Evolutionary conservation across 164 flowering plant genomes (phyloP), one percentile per base, ranked within the genome.

Genomic region (Malania oleifera): DNA sequence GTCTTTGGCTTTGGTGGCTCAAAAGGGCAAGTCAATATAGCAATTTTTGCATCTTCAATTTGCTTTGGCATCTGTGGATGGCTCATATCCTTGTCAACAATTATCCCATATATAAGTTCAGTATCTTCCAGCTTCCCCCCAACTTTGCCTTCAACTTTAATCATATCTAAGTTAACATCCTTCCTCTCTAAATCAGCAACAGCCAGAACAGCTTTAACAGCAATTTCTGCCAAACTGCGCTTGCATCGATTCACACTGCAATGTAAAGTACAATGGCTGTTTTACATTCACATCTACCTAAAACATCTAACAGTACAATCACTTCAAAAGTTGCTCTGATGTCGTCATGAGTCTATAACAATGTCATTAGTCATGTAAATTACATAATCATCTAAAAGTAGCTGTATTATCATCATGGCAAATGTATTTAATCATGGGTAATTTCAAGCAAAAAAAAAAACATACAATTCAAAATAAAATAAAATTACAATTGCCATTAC

Each of bases 1-100:
- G 99, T 91, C 75, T 93, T 93, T 57, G 97, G 99, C 83, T 93
- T 93, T 0, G 99, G 96, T 28, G 99, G 99, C 84, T 93, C 97
- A 82, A 93, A 93, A 12, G 99, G 97, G 71, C 96, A 93, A 52
- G 99, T 93, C 75, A 93, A 66, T n/a, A 93, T 93, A 17, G 97
- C 96, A 75, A 93, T 90, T 27, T 85, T 79, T 19, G 97, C 97
- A 80, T 93, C 80, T 70, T 81, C 84, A 72, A 93, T 93, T 57
- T 64, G 68, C 78, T 93, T 93, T 38, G 99, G 99, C 99, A 93
- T 93, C 69, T 93, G 97, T 1, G 97, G 97, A 61, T 93, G 99
- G 68, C 99, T 93, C 97, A 93, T 93, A 66, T 93, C 99, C 74
- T 93, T 93, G 80, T 93, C 99, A 24, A 93, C 91, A 67, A 85